Conservation (phyloP, 805 yeast species). For the Wickerhamomyces tratensis region DNA sequence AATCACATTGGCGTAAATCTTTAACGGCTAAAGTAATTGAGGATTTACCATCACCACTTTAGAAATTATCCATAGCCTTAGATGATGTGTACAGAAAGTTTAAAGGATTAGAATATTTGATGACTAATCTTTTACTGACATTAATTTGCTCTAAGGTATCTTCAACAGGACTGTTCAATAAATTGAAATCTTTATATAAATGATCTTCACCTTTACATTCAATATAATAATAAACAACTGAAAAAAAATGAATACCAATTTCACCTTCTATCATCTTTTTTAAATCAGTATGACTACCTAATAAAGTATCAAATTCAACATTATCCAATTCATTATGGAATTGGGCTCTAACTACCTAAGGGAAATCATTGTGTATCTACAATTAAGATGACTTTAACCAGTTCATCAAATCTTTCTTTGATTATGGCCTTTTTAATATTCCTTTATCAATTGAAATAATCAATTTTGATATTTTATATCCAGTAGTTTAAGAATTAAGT, state of each 20-base stretch:
- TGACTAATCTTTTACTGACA: slow-evolving; percentile 29
- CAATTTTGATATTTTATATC: too few relatives aligned
- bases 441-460: too few relatives aligned
- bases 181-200: slow-evolving; percentile 22
- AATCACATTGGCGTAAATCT: slow-evolving; percentile 37
- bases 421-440: not conserved
- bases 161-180: slow-evolving; percentile 26
- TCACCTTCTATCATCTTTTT: slow-evolving; percentile 27
- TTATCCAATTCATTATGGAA: slow-evolving; percentile 25
- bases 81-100: slow-evolving; percentile 25
- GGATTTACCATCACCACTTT: slow-evolving; percentile 17
- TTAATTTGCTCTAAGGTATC: slow-evolving; percentile 42
- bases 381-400: slow-evolving; percentile 20
- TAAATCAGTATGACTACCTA: slow-evolving; percentile 32
- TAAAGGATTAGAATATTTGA: slow-evolving; percentile 25
- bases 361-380: slow-evolving; percentile 38
- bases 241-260: slow-evolving; percentile 36
- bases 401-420: not conserved
- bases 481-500: too few relatives aligned
- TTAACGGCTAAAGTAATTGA: slow-evolving; percentile 38
- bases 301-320: slow-evolving; percentile 25
- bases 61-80: slow-evolving; percentile 25
- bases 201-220: slow-evolving; percentile 30
- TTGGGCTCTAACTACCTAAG: slow-evolving; percentile 31
- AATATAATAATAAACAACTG: slow-evolving; percentile 33